These are phyloP conservation scores for Plantago rigida DNA, from an alignment of 305 asterid species.

Conservation along the genomic window DNA sequence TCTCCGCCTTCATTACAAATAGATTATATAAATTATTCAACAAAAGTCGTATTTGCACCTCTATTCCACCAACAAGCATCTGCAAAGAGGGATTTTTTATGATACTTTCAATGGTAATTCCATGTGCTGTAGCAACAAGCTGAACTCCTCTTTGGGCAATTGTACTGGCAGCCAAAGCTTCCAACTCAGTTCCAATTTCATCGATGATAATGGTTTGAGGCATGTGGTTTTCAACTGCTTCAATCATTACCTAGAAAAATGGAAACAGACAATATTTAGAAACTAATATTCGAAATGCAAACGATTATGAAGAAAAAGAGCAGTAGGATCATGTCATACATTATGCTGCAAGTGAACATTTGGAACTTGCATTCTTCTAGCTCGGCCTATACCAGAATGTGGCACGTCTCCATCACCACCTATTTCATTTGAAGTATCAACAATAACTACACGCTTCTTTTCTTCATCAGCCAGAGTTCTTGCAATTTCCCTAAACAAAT, in stretches of 20 bases:
- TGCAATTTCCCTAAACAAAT: slow-evolving; percentile 71
- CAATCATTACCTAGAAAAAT: slow-evolving; percentile 76
- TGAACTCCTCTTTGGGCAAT: slow-evolving; percentile 99
- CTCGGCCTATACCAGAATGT: slow-evolving; percentile 89
- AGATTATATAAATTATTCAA: too few relatives aligned
- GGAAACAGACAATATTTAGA: slow-evolving; percentile 20
- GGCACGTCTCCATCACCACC: slow-evolving; percentile 99
- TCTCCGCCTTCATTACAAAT: too few relatives aligned
- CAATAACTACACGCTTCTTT: slow-evolving; percentile 82
- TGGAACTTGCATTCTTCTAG: slow-evolving; percentile 98
- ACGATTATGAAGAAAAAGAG: neutral
- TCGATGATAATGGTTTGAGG: slow-evolving; percentile 87
- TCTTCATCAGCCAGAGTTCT: slow-evolving; percentile 88
- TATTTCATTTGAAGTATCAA: slow-evolving; percentile 93
- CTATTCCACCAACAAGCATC: slow-evolving; percentile 94
- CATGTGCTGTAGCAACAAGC: slow-evolving; percentile 98
- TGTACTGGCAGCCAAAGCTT: slow-evolving; percentile 94
- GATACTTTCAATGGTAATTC: slow-evolving; percentile 80
- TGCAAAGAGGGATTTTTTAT: slow-evolving; percentile 85
- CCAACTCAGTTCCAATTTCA: slow-evolving; percentile 95
- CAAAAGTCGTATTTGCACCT: slow-evolving; percentile 38
- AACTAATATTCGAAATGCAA: neutral
- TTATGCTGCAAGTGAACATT: slow-evolving; percentile 92
- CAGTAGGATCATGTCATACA: slow-evolving; percentile 37
- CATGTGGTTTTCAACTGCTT: slow-evolving; percentile 99